Evolutionary conservation across 495 filamentous ascomycete genomes (phyloP), one percentile per base, ranked within the genome.

Genomic region (Penicillium nucicola): DNA sequence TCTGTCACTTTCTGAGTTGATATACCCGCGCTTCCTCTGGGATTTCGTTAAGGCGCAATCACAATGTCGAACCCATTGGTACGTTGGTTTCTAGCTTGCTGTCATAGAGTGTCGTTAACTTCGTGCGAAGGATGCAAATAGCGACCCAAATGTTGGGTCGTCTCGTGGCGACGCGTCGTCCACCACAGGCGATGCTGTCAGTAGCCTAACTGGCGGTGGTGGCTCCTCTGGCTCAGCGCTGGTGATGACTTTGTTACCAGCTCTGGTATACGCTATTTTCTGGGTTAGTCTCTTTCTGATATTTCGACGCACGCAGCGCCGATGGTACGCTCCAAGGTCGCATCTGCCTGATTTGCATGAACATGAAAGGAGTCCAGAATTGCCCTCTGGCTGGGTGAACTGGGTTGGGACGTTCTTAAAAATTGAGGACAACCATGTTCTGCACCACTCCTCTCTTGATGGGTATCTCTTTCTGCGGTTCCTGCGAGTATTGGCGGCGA

Each of bases 381-480:
- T 77, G n/a, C 73, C 73, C 0, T 61, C 66, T 3, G 76, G 77
- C 6, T 76, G 71, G 55, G 68, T 85, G 47, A 74, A 82, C 50
- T 89, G 85, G 85, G 70, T 88, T 28, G 75, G 75, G 17, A 77
- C 79, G 3, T 83, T 87, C 60, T 64, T 81, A 40, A 75, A 74
- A 19, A 77, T 88, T 8, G 72, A 81, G 17, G 84, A 90, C 50
- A 77, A 66, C 30, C 71, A 76, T 55, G 71, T 86, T 4, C 70
- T 89, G 31, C 81, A 87, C 39, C 79, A 85, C 53, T 78, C 81
- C 34, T 88, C 85, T 0, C 67, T 90, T 2, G 90, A 96, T 67
- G 84, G 87, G 14, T 93, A 89, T 65, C 81, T 95, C 31, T 95
- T 87, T 67, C 75, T 95, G 32, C 84, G 90, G 19, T 93, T 88